phyloP scores from a whole-genome alignment of 2,329 filamentous ascomycete species.

The Nemania abortiva region DNA sequence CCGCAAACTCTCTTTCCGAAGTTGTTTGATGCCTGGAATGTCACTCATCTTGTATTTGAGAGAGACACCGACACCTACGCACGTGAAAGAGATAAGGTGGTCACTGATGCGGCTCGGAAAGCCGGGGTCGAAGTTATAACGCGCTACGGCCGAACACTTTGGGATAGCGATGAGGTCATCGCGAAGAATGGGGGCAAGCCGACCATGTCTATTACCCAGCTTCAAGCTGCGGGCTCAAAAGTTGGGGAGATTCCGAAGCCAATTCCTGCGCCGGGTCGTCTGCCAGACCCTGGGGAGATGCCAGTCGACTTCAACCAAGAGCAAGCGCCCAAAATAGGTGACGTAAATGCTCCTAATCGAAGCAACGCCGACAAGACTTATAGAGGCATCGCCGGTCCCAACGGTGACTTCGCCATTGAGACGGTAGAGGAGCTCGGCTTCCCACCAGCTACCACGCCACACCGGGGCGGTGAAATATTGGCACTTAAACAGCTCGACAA shows the following conservation, averaged over 20 bases:
- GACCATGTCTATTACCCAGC: slow-evolving; percentile 79
- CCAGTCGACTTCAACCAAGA: slow-evolving; percentile 70
- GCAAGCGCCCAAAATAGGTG: slow-evolving; percentile 61
- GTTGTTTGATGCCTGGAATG: slow-evolving; percentile 78
- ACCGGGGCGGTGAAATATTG: slow-evolving; percentile 76
- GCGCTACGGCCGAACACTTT: slow-evolving; percentile 75
- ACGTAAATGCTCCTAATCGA: slow-evolving; percentile 71
- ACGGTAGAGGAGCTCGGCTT: slow-evolving; percentile 79
- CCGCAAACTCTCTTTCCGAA: slow-evolving; percentile 79
- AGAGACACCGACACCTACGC: slow-evolving; percentile 82
- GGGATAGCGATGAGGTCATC: slow-evolving; percentile 78
- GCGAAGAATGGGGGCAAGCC: slow-evolving; percentile 74
- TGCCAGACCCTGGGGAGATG: slow-evolving; percentile 76
- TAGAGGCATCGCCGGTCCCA: slow-evolving; percentile 71
- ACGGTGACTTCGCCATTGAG: slow-evolving; percentile 76
- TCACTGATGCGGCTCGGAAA: slow-evolving; percentile 69
- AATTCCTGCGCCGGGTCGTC: slow-evolving; percentile 66
- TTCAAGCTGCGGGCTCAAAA: slow-evolving; percentile 72
- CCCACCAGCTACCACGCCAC: slow-evolving; percentile 71
- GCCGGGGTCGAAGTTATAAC: slow-evolving; percentile 77
- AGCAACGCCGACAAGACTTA: slow-evolving; percentile 69
- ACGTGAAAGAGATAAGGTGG: slow-evolving; percentile 70
- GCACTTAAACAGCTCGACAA: slow-evolving; percentile 69
- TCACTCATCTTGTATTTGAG: slow-evolving; percentile 83
- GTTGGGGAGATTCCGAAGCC: slow-evolving; percentile 72